A percentile compares a stretch with the other conserved stretches of the same genome.
These are phyloP conservation scores for Verticillium nonalfalfae DNA, from an alignment of 2,329 filamentous ascomycete genomes.

Conservation along the genomic window DNA sequence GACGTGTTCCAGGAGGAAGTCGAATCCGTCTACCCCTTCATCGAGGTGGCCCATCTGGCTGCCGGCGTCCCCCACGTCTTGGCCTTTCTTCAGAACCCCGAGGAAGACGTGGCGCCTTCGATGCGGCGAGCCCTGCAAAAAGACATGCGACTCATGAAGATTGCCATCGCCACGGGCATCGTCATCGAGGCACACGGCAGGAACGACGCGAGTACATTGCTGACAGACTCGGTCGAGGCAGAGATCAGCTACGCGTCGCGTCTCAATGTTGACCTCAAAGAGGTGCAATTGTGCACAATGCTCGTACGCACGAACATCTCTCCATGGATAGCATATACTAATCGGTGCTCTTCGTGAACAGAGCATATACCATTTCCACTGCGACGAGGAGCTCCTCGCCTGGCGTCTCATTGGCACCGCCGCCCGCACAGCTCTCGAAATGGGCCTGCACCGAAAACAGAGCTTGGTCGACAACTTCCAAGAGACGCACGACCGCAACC, in stretches of 20 bases:
- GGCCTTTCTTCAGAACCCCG: conserved; percentile 11
- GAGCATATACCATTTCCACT: conserved; percentile 36
- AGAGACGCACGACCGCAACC: conserved; percentile 19
- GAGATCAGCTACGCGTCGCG: conserved; percentile 14
- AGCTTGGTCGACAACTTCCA: conserved; percentile 32
- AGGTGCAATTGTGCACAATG: conserved; percentile 23
- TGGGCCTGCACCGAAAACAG: conserved; percentile 39
- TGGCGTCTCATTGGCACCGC: conserved; percentile 42
- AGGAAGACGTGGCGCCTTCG: not conserved
- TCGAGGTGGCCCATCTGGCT: conserved; percentile 20
- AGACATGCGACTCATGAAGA: conserved; percentile 24
- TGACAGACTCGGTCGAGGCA: conserved; percentile 22
- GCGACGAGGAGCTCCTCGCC: conserved; percentile 41
- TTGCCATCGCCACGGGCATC: conserved; percentile 25
- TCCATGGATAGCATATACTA: not conserved
- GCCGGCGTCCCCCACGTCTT: conserved; percentile 18
- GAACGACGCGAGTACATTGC: conserved; percentile 18
- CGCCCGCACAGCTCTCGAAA: conserved; percentile 36
- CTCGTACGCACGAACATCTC: conserved; percentile 14
- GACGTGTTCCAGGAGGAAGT: conserved; percentile 31
- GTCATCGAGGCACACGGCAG: conserved; percentile 24
- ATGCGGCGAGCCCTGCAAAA: conserved; percentile 6
- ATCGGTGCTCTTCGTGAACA: conserved; percentile 4
- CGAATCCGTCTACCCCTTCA: conserved; percentile 27
- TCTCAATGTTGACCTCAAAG: conserved; percentile 25